phyloP scores from a whole-genome alignment of 1,284 basidiomycete species.

The Ustilago trichophora region DNA sequence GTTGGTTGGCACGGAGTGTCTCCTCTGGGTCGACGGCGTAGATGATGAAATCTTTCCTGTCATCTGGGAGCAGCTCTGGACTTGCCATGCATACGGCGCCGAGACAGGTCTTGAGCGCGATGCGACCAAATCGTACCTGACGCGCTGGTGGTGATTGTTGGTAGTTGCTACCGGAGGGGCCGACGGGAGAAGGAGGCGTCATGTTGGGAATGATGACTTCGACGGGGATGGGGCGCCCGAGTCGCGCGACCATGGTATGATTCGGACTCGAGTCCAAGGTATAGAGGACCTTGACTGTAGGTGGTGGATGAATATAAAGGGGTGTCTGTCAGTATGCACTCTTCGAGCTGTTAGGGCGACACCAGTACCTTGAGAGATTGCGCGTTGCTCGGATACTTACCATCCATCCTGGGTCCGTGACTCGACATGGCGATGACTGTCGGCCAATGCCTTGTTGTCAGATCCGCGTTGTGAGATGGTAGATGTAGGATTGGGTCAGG shows the following conservation, averaged over 20 bases:
- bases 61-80: conserved; percentile 61
- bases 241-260: conserved; percentile 61
- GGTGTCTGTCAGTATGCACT: not conserved
- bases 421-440: conserved; percentile 26
- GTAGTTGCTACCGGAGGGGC: conserved; percentile 21
- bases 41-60: conserved; percentile 60
- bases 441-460: not conserved
- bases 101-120: conserved; percentile 62
- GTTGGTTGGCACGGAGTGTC: conserved; percentile 45
- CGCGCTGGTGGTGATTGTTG: conserved; percentile 17
- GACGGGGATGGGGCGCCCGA: conserved; percentile 45
- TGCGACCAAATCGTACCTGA: conserved; percentile 51
- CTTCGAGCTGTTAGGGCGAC: not conserved
- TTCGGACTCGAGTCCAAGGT: conserved; percentile 59
- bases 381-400: conserved; percentile 21
- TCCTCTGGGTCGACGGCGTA: conserved; percentile 65
- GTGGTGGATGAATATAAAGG: not conserved
- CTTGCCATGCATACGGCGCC: conserved; percentile 64
- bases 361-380: no score
- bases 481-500: conserved; percentile 1
- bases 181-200: conserved; percentile 29
- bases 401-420: conserved; percentile 53
- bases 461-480: not conserved
- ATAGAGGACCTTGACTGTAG: conserved; percentile 65
- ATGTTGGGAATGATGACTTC: conserved; percentile 50